phyloP scores from a whole-genome alignment of 1,284 basidiomycete species.

The Ustilago curta region DNA sequence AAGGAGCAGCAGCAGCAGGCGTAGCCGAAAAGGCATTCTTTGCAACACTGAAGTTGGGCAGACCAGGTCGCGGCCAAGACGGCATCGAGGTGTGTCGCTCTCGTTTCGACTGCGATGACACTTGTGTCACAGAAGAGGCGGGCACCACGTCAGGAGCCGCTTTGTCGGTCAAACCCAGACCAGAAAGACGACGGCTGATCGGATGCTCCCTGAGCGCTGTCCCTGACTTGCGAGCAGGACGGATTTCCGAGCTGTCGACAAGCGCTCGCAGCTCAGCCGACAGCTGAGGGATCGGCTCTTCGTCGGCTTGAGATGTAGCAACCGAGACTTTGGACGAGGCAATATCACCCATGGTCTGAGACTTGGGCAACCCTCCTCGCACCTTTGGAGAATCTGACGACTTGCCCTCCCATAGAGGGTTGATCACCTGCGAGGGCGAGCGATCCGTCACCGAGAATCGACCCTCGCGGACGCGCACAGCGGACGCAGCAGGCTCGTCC shows the following conservation, averaged over 20 bases:
- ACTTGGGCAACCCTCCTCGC: conserved; percentile 19
- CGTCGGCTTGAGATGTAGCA: conserved; percentile 8
- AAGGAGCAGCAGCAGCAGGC: background rate
- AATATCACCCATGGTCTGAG: conserved; percentile 42
- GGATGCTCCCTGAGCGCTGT: conserved; percentile 54
- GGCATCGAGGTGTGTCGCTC: conserved; percentile 45
- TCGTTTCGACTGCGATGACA: conserved; percentile 16
- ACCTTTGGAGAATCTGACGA: conserved; percentile 10
- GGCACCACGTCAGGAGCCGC: conserved; percentile 9
- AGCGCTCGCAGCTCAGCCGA: conserved; percentile 56
- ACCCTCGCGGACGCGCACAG: conserved; percentile 5
- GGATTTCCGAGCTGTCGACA: conserved; percentile 43
- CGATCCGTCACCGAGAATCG: conserved; percentile 28
- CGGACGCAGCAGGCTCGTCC: conserved; percentile 10
- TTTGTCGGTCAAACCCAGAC: conserved; percentile 19
- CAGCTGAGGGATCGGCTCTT: conserved; percentile 47
- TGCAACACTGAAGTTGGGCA: conserved; percentile 10
- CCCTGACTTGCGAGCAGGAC: conserved; percentile 46
- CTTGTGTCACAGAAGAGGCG: conserved; percentile 2
- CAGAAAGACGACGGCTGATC: conserved; percentile 43
- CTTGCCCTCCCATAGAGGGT: conserved; percentile 36
- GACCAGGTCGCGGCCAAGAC: conserved; percentile 44
- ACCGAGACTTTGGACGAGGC: conserved; percentile 18
- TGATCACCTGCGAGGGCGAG: conserved; percentile 43
- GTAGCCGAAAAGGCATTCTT: background rate